Base-by-base conservation (phyloP, 179 eudicot species). In the Heliamphora ciliata region DNA sequence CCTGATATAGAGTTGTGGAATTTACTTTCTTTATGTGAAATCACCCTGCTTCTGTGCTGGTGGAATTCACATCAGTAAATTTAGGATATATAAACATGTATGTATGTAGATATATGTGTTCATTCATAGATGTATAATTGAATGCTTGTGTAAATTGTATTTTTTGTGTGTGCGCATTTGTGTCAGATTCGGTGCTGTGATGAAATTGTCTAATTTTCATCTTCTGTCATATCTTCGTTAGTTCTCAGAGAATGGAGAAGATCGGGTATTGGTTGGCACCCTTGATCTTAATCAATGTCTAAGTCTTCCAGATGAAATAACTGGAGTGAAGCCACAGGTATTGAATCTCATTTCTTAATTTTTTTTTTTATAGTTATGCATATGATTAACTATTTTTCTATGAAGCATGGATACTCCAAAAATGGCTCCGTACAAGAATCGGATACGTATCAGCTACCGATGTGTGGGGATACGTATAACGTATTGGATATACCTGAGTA, bases 231-330 rank as follows among this genome's bases (percentile, higher is more conserved):
- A 46, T 81, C 66, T 77, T 84, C 71, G 84, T 72, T 70, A 94
- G 98, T 87, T 89, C 81, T 82, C 91, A 78, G 86, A 77, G 72
- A 86, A 85, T 59, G 92, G 90, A 81, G 97, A 87, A 87, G 88
- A 85, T 70, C 88, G 89, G 74, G 90, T 94, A 48, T 91, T 95
- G 70, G 90, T 95, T 50, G 98, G 95, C 70, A 88, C 91, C 63
- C 95, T 95, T 84, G 98, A 95, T 88, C 87, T 95, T 55, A 93
- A 87, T 84, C 97, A 91, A 82, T 93, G 98, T 81, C 24, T 89
- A 75, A 89, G 91, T 81, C 98, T 95, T 81, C 98, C 98, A 60
- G 90, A 94, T 84, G 98, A 95, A 84, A 84, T 95, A 78, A 78
- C 89, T 52, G 98, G 98, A 82, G 85, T 83, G 88, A 92, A 85